Evolutionary conservation across 805 yeast species (phyloP).

Genomic region (Yamadazyma paraphyllophila): DNA sequence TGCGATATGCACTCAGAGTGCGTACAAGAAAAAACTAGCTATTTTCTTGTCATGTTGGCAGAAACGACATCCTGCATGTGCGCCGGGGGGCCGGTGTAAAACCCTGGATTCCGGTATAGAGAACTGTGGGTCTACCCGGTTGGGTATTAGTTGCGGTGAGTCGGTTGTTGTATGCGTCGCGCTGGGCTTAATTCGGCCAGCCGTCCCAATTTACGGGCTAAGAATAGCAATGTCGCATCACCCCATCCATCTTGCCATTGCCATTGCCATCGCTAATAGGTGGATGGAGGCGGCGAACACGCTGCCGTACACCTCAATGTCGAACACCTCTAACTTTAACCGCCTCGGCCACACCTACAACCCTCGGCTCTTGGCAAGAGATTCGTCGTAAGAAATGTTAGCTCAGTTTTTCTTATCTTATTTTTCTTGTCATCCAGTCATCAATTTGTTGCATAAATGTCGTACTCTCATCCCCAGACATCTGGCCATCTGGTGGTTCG

Average conservation of each 20-base stretch:
- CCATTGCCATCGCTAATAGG: too few relatives aligned
- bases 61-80: not conserved
- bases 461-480: not conserved
- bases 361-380: not conserved
- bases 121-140: too few relatives aligned
- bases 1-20: constrained; percentile 1
- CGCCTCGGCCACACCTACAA: not conserved
- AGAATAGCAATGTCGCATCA: too few relatives aligned
- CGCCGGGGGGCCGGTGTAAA: not conserved
- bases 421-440: not conserved
- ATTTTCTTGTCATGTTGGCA: constrained; percentile 1
- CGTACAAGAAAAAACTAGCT: not conserved
- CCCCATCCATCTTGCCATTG: too few relatives aligned
- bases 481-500: not conserved
- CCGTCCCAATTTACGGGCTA: not conserved
- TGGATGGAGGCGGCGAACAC: too few relatives aligned
- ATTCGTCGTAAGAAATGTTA: not conserved
- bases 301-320: too few relatives aligned
- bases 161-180: not conserved
- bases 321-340: not conserved
- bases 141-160: not conserved
- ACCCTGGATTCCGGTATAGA: not conserved
- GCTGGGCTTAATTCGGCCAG: not conserved
- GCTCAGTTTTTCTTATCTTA: not conserved
- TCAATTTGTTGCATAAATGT: not conserved